Conservation (phyloP, 441 rosid species). For the Populus tomentosa region DNA sequence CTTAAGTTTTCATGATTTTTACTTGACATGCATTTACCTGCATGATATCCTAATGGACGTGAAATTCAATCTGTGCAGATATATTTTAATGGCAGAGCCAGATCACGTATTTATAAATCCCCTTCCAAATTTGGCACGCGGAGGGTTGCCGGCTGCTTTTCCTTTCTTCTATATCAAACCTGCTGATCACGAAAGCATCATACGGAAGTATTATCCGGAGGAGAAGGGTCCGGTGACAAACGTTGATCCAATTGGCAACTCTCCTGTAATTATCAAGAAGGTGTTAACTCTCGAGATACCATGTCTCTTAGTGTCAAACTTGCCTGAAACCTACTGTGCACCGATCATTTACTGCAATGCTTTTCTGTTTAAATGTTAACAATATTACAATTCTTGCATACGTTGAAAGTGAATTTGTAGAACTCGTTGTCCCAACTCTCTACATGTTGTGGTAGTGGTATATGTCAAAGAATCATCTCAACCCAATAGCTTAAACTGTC, state of each 20-base stretch:
- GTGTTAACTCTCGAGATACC: slow-evolving; percentile 23
- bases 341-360: background rate
- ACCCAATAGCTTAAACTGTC: no score
- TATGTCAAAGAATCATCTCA: no score
- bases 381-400: background rate
- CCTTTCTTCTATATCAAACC: slow-evolving; percentile 71
- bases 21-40: background rate
- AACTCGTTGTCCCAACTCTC: no score
- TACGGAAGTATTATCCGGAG: slow-evolving; percentile 57
- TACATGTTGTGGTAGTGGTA: no score
- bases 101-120: slow-evolving; percentile 63
- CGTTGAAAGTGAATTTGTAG: background rate
- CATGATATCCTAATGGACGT: background rate
- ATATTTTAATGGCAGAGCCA: slow-evolving; percentile 71
- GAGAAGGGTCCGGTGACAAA: slow-evolving; percentile 56
- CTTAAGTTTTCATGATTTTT: background rate
- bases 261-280: slow-evolving; percentile 69
- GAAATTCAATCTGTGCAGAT: slow-evolving; percentile 35
- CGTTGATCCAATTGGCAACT: slow-evolving; percentile 70
- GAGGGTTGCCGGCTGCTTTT: slow-evolving; percentile 50
- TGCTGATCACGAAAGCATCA: slow-evolving; percentile 30
- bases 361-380: background rate
- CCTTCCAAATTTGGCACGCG: slow-evolving; percentile 58
- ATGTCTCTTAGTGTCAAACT: background rate
- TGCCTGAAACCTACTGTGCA: background rate